Evolutionary conservation across 2,329 filamentous ascomycete genomes (phyloP), one percentile per base, ranked within the genome.

Genomic region (Trichoderma citrinoviride): DNA sequence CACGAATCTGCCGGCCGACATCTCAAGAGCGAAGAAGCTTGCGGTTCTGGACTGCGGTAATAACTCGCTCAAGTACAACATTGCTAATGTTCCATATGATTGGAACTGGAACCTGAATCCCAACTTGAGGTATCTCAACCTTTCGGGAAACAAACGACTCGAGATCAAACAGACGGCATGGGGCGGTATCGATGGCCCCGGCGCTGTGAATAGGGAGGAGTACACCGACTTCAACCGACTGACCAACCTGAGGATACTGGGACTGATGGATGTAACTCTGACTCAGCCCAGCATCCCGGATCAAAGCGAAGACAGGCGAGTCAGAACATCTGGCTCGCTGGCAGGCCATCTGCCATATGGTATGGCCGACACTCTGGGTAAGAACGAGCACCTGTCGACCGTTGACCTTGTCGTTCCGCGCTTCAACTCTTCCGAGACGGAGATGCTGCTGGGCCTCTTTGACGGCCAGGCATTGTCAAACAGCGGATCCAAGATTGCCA

Each of bases 51-150:
- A 99, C 77, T 96, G 96, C 68, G 94, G 93, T 67, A 97, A 91
- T 82, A 99, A 99, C 74, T 88, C 87, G 23, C 82, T 99, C 65
- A 99, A 98, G 77, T 99, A 99, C 84, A 99, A 99, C 75, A 96
- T 99, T 54, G 95, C 93, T 33, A 99, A 99, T 73, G 97, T 96
- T 83, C 95, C 94, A 0, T 99, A 99, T 74, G 95, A 99, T 75
- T 99, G 95, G 95, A 99, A 99, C 73, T 99, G 95, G 95, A 98
- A 98, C 73, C 91, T 95, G 83, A 99, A 99, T 73, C 92, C 91
- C 55, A 96, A 97, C 71, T 80, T 99, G 69, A 90, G 93, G 68
- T 99, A 96, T 73, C 88, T 99, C 68, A 99, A 98, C 73, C 83
- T 99, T 73, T 98, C 94, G 0, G 95, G 95, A 58, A 99, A 99